Base-by-base conservation (phyloP, 2,329 filamentous ascomycete genomes). In the Aureobasidium sp. region DNA sequence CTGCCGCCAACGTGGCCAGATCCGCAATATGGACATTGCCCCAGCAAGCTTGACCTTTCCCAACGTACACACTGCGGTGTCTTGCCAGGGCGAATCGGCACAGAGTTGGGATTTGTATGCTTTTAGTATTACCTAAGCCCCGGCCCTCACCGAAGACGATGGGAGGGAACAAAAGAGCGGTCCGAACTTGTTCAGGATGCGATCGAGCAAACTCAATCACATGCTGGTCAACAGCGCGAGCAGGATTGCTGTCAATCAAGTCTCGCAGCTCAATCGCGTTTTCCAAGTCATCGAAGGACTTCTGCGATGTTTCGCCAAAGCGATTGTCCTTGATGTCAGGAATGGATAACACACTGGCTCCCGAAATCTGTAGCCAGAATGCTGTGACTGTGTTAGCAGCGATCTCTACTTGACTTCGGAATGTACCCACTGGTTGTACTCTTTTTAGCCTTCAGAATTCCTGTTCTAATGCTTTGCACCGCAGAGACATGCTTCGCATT, bases 211-310 rank as follows among this genome's bases (percentile, higher is more conserved):
- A 77, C 1, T 73, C 76, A 0, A 87, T 74, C 15, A 91, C 82
- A 39, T 89, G 78, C 70, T 85, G 83, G 73, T 93, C 89, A 3
- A 90, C 83, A 68, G 86, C 78, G 15, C 87, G 83, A 75, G 91
- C 88, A 45, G 80, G 70, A 14, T 80, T 85, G 0, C 73, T 68
- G 67, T 85, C 81, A 0, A 85, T 85, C 0, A 88, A 68, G 12
- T 69, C 77, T 1, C 82, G 75, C 14, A 73, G 60, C 45, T 82
- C 80, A 14, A 77, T 74, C 41, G 88, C 78, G 53, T 81, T 82
- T 17, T 80, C 75, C 70, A 84, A 79, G 68, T 89, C 87, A 69
- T 85, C 76, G 72, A 84, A 88, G 1, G 77, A 72, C 64, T 80
- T 80, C 29, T 79, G 75, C 0, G 74, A 71, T 3, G 67, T 70